Base-by-base conservation (phyloP, 1,284 basidiomycete genomes). In the Boletus mariae region DNA sequence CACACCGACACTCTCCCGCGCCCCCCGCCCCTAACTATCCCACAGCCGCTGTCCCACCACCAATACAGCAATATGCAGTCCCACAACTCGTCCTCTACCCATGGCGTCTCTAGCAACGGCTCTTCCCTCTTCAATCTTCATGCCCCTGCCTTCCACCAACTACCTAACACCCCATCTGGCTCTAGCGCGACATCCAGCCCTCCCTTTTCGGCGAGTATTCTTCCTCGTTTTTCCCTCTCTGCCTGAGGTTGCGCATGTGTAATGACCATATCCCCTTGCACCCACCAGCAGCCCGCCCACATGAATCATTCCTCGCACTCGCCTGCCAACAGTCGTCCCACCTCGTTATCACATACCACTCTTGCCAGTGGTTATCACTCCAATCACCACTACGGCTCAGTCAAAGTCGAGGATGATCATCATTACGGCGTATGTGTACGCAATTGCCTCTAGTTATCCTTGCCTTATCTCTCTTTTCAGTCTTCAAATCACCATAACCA, bases 161-260 rank as follows among this genome's bases (percentile, higher is more conserved):
- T 86, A 64, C 83, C 84, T 23, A 80, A 82, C 64, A 85, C 85
- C 10, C 84, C 85, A 5, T 83, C 84, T 2, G 82, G 78, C n/a
- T 85, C 85, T 17, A 88, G 87, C 64, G 77, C 83, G 29, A 83
- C 83, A 13, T 87, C 85, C 40, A 87, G 83, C 61, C 85, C 87
- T 51, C 80, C 84, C 32, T 89, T 88, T 76, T 89, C 87, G 84
- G 87, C 80, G 81, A 87, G 87, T 87, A 68, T 76, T 75, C 67
- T 76, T 76, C 73, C 70, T 72, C 25, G 41, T 49, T 53, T 55
- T 62, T 60, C 55, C 57, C 58, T 58, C 50, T 52, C 13, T 25
- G 9, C 46, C 56, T 57, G 62, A 55, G 59, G 61, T 58, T 52
- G 57, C 65, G 71, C 72, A 71, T 77, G 77, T 81, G 75, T 83